phyloP scores from a whole-genome alignment of 75 land plant genomes.

The Adiantum capillusveneris region DNA sequence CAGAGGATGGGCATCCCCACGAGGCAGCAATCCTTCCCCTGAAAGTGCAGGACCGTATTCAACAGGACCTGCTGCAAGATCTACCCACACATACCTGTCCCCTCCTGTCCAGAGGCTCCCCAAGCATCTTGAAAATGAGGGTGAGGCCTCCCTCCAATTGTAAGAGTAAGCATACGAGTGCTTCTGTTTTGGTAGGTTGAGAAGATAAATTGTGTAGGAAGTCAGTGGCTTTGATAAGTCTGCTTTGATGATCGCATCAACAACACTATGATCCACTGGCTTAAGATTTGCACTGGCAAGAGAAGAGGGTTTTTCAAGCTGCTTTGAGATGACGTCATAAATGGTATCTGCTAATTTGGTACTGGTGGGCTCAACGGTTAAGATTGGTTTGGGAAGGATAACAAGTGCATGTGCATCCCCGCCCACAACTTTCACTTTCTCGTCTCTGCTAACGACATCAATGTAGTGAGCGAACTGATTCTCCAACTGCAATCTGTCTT shows the following conservation, averaged over 20 bases:
- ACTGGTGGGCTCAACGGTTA: constrained; percentile 31
- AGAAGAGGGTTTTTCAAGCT: constrained; percentile 30
- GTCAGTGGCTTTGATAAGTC: constrained; percentile 25
- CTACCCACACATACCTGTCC: constrained; percentile 86
- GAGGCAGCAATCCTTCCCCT: constrained; percentile 80
- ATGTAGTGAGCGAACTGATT: constrained; percentile 34
- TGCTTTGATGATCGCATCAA: constrained; percentile 45
- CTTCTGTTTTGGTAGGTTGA: constrained; percentile 37
- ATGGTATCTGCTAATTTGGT: constrained; percentile 33
- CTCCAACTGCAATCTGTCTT: constrained; percentile 33
- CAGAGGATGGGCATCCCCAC: constrained; percentile 80
- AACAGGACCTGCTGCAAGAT: constrained; percentile 91
- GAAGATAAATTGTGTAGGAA: constrained; percentile 46
- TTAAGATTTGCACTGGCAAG: constrained; percentile 32
- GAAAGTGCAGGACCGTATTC: constrained; percentile 94
- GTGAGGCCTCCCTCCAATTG: constrained; percentile 23
- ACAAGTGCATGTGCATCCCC: constrained; percentile 38
- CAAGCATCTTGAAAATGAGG: constrained; percentile 50
- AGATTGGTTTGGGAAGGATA: constrained; percentile 31
- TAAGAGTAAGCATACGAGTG: constrained; percentile 42
- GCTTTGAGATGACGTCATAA: constrained; percentile 19
- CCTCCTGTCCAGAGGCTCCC: constrained; percentile 77
- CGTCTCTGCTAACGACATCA: constrained; percentile 40
- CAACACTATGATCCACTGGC: constrained; percentile 43
- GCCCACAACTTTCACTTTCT: constrained; percentile 38